Base-by-base conservation (phyloP, 2,329 filamentous ascomycete species). In the Aspergillus candidus region DNA sequence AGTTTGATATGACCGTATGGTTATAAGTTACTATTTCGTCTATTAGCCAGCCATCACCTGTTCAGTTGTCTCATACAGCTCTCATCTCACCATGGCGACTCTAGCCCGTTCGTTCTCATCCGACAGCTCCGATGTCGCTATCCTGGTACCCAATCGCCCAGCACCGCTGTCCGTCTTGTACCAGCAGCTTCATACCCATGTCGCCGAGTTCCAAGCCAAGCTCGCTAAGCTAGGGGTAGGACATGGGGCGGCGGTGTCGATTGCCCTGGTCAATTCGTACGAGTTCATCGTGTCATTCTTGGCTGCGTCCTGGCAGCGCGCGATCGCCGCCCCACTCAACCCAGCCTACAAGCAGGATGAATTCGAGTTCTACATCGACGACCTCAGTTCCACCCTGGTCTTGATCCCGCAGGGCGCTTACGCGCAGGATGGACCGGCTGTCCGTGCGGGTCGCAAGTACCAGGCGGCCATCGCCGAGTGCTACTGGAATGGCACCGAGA, bases 341-440 rank as follows among this genome's bases (percentile, higher is more conserved):
- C 82, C 88, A 33, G 84, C 83, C 35, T 94, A 94, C 73, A 94
- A 90, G 72, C 86, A 93, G 68, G 83, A 83, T 45, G 88, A 94
- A 66, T 93, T 91, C 63, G 88, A 93, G 65, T 94, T 94, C 69
- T 94, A 93, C 68, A 91, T 94, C 59, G 84, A 89, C 52, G 88
- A 94, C 62, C 75, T 94, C 56, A 86, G 83, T 61, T 91, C 88
- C 4, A 83, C 83, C 30, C 72, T 94, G 47, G 79, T 88, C 29
- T 73, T 94, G 31, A 84, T 94, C 8, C 87, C 88, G 11, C 75
- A 74, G 54, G 87, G 86, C 12, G 79, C 83, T 11, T 86, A 80
- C 57, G 72, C 74, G 10, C 75, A 81, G 54, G 73, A 83, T 61
- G 82, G 80, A 8, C 78, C 86, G 11, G 86, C 84, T 18, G 85